Evolutionary conservation across 352 stramenopile genomes (phyloP), one percentile per base, ranked within the genome.

Genomic region (Phytophthora melonis): DNA sequence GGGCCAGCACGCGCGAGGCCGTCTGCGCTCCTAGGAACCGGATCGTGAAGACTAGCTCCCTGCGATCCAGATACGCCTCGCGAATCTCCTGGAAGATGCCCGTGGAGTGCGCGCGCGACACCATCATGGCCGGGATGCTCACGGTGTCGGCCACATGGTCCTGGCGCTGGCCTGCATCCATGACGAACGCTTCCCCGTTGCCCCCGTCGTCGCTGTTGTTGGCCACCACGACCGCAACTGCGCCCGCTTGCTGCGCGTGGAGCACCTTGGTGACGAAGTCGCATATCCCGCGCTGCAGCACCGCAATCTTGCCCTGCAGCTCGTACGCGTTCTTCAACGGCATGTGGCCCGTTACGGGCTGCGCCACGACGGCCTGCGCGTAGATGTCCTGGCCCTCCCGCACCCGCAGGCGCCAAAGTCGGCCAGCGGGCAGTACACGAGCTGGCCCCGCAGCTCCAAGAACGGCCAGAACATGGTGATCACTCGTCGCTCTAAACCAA

Each of bases 241-340:
- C 88, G 9, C 89, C 87, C 8, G 89, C 89, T 16, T 78, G 79
- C 57, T 96, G 89, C 0, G 83, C 88, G 57, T 92, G 80, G 18
- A 88, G 50, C 45, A 84, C 82, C 66, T 96, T 96, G 32, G 81
- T 85, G n/a, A 94, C 74, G 70, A 95, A 96, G 76, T 94, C 84
- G 70, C 87, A 96, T 30, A 75, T 63, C 9, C 89, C 89, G 1
- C 89, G 83, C 55, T 94, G 78, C 13, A 94, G 75, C 16, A 94
- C 66, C 16, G 84, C 81, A 61, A 94, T 84, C 62, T 90, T 90
- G n/a, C 77, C 87, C 3, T 13, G 55, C 5, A 86, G 66, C 7
- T 84, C 66, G 6, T 58, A 58, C 21, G 80, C 81, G 60, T 94
- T 93, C 63, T 77, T 78, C 27, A 95, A 68, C 16, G 83, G 61